Conservation (phyloP, 345 rosid species). For the Brassica rapa region DNA sequence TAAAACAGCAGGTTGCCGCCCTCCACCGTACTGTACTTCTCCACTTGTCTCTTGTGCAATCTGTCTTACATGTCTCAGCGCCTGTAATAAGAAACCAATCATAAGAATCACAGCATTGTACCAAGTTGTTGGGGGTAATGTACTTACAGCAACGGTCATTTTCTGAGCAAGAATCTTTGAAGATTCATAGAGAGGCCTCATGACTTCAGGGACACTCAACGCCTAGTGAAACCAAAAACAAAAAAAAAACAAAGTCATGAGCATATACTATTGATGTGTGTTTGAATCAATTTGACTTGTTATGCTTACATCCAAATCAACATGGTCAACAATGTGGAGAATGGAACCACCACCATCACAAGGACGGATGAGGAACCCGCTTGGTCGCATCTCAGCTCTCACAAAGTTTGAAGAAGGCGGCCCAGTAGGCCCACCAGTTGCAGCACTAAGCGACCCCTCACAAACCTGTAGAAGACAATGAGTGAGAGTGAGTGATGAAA, state of each 20-base stretch:
- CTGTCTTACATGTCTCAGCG: conserved; percentile 78
- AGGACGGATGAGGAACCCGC: conserved; percentile 90
- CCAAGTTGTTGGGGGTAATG: neutral
- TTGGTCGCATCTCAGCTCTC: conserved; percentile 90
- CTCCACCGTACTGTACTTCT: conserved; percentile 90
- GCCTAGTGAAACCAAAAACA: conserved; percentile 45
- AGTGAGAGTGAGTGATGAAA: neutral
- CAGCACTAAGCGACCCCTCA: conserved; percentile 83
- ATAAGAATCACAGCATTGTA: neutral
- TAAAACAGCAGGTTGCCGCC: conserved; percentile 92
- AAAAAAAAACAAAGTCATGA: neutral
- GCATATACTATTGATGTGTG: neutral
- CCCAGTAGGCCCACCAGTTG: conserved; percentile 78
- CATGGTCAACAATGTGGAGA: conserved; percentile 94
- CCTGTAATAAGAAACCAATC: conserved; percentile 46
- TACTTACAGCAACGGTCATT: conserved; percentile 81
- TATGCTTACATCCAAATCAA: conserved; percentile 82
- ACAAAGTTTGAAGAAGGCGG: conserved; percentile 76
- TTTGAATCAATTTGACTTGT: neutral
- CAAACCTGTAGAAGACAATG: conserved; percentile 59
- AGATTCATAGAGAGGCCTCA: conserved; percentile 93
- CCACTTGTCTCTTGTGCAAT: conserved; percentile 93
- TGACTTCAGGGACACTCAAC: conserved; percentile 92
- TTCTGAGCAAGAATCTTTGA: conserved; percentile 95
- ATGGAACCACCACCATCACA: conserved; percentile 97